These are phyloP conservation scores for Lentinula lateritia DNA, from an alignment of 768 basidiomycete genomes.

Conservation along the genomic window DNA sequence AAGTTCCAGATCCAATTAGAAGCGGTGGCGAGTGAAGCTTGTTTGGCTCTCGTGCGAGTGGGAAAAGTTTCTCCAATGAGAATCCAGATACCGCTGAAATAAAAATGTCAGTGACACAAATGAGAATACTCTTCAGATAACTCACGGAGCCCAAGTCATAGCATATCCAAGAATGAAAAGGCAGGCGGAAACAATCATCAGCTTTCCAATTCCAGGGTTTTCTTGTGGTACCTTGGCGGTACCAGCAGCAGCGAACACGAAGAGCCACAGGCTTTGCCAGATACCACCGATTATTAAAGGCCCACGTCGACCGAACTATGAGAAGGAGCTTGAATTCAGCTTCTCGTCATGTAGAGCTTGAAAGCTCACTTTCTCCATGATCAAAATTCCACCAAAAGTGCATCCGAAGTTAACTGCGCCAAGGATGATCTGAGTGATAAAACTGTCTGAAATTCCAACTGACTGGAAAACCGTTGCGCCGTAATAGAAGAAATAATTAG, in stretches of 20 bases:
- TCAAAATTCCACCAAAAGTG: conserved; percentile 68
- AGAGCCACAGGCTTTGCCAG: conserved; percentile 68
- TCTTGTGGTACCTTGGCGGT: conserved; percentile 50
- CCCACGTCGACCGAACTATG: conserved; percentile 54
- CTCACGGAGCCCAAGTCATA: conserved; percentile 61
- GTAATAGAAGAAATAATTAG: conserved; percentile 56
- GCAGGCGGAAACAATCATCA: conserved; percentile 65
- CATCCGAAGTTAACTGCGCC: conserved; percentile 69
- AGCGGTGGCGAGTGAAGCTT: conserved; percentile 61
- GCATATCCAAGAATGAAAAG: conserved; percentile 71
- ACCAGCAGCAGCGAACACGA: conserved; percentile 69
- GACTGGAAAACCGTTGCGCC: conserved; percentile 61
- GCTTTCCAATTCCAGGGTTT: conserved; percentile 46
- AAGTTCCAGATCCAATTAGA: conserved; percentile 70
- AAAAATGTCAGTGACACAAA: neutral
- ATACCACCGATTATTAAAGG: conserved; percentile 66
- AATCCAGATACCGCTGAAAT: conserved; percentile 61
- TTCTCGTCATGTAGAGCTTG: neutral
- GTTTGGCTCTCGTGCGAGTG: conserved; percentile 65
- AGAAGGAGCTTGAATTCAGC: too few relatives aligned
- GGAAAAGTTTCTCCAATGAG: conserved; percentile 75
- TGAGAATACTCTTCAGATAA: conserved; percentile 3
- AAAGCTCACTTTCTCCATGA: conserved; percentile 54
- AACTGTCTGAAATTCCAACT: conserved; percentile 64
- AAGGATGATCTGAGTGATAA: conserved; percentile 69